Conservation (phyloP, 306 rosid genomes). For the Cicer pinnatifidum region DNA sequence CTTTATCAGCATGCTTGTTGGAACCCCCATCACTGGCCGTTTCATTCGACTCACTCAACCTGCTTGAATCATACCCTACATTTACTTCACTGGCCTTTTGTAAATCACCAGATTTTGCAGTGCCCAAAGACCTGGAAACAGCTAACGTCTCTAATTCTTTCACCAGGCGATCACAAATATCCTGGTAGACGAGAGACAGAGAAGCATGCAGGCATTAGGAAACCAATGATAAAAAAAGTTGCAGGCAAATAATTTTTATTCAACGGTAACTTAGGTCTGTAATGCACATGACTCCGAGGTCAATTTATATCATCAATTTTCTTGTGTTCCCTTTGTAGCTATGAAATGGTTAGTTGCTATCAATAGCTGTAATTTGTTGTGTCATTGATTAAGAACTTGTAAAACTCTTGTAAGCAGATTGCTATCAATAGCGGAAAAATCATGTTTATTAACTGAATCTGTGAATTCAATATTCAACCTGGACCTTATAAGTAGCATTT, state of each 20-base stretch:
- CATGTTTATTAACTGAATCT: conserved; percentile 17
- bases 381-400: conserved; percentile 12
- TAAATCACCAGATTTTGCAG: conserved; percentile 50
- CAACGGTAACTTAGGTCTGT: conserved; percentile 16
- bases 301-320: conserved; percentile 21
- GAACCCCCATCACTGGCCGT: conserved; percentile 55
- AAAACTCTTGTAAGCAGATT: conserved; percentile 23
- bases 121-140: conserved; percentile 58
- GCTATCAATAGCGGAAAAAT: neutral
- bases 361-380: conserved; percentile 7
- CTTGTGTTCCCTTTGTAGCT: conserved; percentile 2
- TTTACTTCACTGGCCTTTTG: conserved; percentile 53
- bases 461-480: conserved; percentile 20
- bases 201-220: conserved; percentile 44
- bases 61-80: conserved; percentile 59
- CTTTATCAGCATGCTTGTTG: conserved; percentile 71
- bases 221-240: conserved; percentile 16
- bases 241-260: conserved; percentile 31
- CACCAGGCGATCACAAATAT: conserved; percentile 68
- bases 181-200: conserved; percentile 56
- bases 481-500: conserved; percentile 28
- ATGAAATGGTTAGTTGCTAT: conserved; percentile 37
- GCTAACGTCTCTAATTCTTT: conserved; percentile 79
- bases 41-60: conserved; percentile 63
- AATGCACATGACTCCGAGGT: conserved; percentile 20